Conservation (phyloP, 2,329 filamentous ascomycete genomes). For the Fusarium proliferatum region DNA sequence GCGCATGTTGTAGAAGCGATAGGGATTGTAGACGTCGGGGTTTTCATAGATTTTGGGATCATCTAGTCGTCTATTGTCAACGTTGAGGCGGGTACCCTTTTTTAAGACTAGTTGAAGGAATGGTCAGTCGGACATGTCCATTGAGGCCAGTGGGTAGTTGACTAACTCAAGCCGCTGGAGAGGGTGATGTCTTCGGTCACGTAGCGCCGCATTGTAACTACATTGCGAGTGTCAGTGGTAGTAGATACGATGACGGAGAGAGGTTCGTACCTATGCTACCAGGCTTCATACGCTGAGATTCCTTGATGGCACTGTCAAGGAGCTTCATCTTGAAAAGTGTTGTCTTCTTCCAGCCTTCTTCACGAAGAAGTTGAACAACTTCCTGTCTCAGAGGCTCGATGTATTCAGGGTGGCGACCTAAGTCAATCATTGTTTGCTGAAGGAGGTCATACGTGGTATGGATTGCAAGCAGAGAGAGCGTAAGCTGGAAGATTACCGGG, state of each 20-base stretch:
- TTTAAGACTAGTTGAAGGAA: neutral
- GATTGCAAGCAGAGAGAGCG: neutral
- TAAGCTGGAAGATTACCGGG: neutral
- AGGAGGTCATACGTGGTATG: neutral
- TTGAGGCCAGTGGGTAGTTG: too few relatives aligned
- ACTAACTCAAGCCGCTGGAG: neutral
- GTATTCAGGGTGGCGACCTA: neutral
- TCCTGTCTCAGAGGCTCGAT: neutral
- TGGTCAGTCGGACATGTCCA: too few relatives aligned
- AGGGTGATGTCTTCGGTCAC: neutral
- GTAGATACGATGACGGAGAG: too few relatives aligned
- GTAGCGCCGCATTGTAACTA: neutral
- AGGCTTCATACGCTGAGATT: neutral
- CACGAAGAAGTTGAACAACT: neutral
- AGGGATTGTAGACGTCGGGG: neutral
- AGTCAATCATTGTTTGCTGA: neutral
- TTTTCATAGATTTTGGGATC: neutral
- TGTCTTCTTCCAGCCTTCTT: neutral
- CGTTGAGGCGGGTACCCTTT: neutral
- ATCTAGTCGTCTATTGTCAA: neutral
- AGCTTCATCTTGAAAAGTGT: constrained; percentile 3
- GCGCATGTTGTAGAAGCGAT: neutral
- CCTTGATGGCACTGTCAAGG: constrained; percentile 3
- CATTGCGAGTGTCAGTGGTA: too few relatives aligned
- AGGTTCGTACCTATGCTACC: neutral